Percentiles rank a stretch among this genome's conserved stretches.
Evolutionary conservation across 805 yeast genomes (phyloP).

Genomic region (Lachancea meyersii): DNA sequence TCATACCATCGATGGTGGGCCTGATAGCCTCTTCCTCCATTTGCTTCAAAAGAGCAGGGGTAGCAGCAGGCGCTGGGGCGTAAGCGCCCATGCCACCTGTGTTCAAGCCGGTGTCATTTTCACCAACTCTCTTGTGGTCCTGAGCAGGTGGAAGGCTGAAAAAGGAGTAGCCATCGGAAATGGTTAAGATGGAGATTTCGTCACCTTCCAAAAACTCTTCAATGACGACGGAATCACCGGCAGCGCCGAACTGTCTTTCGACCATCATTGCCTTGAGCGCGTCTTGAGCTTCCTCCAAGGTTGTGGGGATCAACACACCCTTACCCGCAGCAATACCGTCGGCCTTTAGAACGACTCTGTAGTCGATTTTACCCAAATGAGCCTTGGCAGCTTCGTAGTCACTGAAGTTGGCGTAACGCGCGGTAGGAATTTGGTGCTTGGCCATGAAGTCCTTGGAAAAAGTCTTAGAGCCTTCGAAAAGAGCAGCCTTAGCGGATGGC

Average conservation of each 20-base stretch:
- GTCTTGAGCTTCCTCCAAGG: conserved; percentile 73
- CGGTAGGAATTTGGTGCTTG: conserved; percentile 89
- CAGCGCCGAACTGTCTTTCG: conserved; percentile 79
- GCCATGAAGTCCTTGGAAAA: conserved; percentile 92
- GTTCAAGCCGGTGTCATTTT: conserved; percentile 89
- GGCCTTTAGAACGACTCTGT: conserved; percentile 88
- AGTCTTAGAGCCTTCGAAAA: conserved; percentile 95
- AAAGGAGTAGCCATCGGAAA: conserved; percentile 89
- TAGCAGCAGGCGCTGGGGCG: conserved; percentile 95
- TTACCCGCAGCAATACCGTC: conserved; percentile 98
- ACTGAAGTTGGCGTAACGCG: conserved; percentile 77
- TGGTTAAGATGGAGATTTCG: conserved; percentile 86
- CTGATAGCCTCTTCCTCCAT: conserved; percentile 72
- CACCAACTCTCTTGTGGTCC: conserved; percentile 93
- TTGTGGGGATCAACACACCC: conserved; percentile 90
- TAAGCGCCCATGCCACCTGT: conserved; percentile 99
- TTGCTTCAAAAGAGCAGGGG: conserved; percentile 60
- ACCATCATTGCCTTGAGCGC: conserved; percentile 89
- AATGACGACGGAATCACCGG: conserved; percentile 91
- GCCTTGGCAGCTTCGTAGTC: conserved; percentile 67
- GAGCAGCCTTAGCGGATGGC: conserved; percentile 85
- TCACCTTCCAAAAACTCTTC: conserved; percentile 97
- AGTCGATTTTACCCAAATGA: conserved; percentile 58
- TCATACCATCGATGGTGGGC: conserved; percentile 94
- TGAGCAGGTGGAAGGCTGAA: conserved; percentile 94